Evolutionary conservation across 306 rosid genomes (phyloP).

Genomic region (Boehmeria nivea): DNA sequence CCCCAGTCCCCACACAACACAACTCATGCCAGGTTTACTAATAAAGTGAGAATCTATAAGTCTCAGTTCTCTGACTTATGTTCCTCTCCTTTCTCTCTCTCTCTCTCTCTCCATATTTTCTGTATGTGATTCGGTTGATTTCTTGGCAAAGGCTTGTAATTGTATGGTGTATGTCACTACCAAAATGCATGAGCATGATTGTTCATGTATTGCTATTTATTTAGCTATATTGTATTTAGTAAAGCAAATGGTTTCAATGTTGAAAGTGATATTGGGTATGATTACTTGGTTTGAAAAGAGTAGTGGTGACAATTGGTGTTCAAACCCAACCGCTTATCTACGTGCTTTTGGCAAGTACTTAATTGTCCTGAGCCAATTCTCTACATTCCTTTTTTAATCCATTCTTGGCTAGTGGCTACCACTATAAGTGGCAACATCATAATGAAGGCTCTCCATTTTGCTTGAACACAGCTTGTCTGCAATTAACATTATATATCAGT

Average conservation of each 20-base stretch:
- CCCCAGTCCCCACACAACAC: not conserved
- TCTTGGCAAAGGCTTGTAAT: conserved; percentile 14
- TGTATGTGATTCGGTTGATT: not conserved
- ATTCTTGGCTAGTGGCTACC: not conserved
- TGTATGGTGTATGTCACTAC: conserved; percentile 10
- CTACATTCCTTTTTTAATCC: conserved; percentile 16
- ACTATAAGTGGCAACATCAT: conserved; percentile 13
- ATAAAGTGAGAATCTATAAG: not conserved
- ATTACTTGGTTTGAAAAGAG: conserved; percentile 27
- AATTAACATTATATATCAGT: too few species aligned
- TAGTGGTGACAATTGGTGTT: conserved; percentile 9
- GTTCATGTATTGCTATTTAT: too few species aligned
- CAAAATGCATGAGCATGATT: conserved; percentile 9
- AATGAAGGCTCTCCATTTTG: not conserved
- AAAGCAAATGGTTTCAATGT: conserved; percentile 11
- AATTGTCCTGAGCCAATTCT: too few species aligned
- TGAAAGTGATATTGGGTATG: not conserved
- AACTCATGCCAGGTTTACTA: conserved; percentile 4
- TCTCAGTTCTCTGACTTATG: conserved; percentile 7
- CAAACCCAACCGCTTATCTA: not conserved
- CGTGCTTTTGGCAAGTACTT: too few species aligned
- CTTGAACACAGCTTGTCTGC: conserved; percentile 1
- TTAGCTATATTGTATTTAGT: conserved; percentile 21
- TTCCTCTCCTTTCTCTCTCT: not conserved
- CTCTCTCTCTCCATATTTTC: not conserved